Evolutionary conservation across 805 yeast species (phyloP).

Genomic region (Trichomonascus vanleenenianus): DNA sequence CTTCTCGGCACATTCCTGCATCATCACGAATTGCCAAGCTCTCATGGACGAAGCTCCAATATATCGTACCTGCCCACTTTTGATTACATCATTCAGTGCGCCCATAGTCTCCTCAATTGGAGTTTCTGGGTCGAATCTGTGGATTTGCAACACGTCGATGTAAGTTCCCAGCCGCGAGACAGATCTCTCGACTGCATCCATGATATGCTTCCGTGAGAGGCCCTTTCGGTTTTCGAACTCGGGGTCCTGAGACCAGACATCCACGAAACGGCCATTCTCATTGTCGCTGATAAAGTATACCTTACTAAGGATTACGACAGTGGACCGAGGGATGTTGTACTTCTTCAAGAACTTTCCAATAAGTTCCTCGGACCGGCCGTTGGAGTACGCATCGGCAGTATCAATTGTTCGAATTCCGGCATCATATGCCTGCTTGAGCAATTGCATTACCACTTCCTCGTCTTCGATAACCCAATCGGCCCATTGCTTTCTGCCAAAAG

Average conservation of each 20-base stretch:
- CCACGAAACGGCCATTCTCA: too few species aligned
- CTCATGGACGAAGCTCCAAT: constrained; percentile 60
- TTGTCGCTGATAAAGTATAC: constrained; percentile 1
- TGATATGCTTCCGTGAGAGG: constrained; percentile 38
- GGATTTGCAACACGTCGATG: constrained; percentile 49
- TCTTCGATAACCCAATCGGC: constrained; percentile 39
- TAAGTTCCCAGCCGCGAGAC: constrained; percentile 40
- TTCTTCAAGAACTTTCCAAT: constrained; percentile 46
- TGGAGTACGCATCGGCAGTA: constrained; percentile 38
- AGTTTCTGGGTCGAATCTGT: constrained; percentile 44
- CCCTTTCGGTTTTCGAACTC: constrained; percentile 38
- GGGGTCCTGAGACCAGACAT: too few species aligned
- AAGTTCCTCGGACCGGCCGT: constrained; percentile 38
- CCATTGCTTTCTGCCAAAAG: constrained; percentile 30
- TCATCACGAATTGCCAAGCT: constrained; percentile 42
- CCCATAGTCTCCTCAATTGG: too few species aligned
- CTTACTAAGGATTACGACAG: constrained; percentile 50
- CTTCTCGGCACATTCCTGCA: constrained; percentile 51
- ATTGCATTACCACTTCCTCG: constrained; percentile 36
- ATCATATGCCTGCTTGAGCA: constrained; percentile 41
- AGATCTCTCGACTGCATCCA: constrained; percentile 38
- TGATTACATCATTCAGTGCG: constrained; percentile 46
- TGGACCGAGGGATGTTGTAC: constrained; percentile 45
- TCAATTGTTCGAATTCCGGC: constrained; percentile 38
- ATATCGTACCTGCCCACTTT: constrained; percentile 42